Evolutionary conservation across 345 rosid species (phyloP), one percentile per base, ranked within the genome.

Genomic region (Abelmoschus esculentus): DNA sequence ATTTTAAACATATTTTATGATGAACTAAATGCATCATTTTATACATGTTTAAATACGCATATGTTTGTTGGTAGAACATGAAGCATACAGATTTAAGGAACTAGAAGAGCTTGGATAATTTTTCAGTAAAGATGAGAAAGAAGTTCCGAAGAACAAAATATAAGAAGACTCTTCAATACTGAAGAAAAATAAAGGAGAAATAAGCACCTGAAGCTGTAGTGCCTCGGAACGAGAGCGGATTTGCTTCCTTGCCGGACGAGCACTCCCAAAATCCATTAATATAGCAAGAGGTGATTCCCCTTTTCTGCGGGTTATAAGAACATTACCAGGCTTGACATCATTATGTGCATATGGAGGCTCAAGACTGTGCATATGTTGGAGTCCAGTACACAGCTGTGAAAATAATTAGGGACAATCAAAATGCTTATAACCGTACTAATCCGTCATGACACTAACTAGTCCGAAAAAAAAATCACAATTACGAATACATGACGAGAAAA

Each of bases 281-380:
- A 90, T 90, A 10, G 98, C 97, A 34, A 86, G 81, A n/a, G 96
- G 98, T 7, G 90, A 74, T 70, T 83, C 86, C 56, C 98, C 98
- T 78, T 89, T 90, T 77, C 88, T 90, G 61, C 71, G 84, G 57
- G 91, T 81, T 74, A 87, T 73, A 68, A 87, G 98, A 70, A 96
- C 81, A 76, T 96, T 96, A 28, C 99, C 99, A 68, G 98, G 96
- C 86, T 96, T 96, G 72, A 96, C 91, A 84, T 96, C 99, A 83
- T 96, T 92, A 83, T 96, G 99, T 72, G 98, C 97, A 80, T 92
- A 90, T 73, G 99, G 96, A 65, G 97, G 98, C 72, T 89, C 96
- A 77, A 90, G 82, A 69, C 82, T 68, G 77, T 92, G 98, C 99
- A 96, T 96, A 80, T 96, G 96, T 79, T 86, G 85, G 60, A 96